phyloP scores from a whole-genome alignment of 2,329 filamentous ascomycete genomes.

The Thermothelomyces thermophilus region DNA sequence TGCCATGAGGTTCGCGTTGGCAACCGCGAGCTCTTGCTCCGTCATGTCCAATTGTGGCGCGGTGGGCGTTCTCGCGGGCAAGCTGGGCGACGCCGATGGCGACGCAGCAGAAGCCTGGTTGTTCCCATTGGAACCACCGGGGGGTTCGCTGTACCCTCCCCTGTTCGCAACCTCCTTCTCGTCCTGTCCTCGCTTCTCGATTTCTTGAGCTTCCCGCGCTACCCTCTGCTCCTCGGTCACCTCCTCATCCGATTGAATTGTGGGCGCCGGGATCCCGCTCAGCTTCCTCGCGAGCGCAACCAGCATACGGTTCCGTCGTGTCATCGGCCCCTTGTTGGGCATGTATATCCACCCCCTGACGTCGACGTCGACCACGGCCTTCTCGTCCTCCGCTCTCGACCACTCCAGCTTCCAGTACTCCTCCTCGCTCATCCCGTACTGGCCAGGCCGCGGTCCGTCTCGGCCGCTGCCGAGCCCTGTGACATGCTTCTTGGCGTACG shows the following conservation, averaged over 20 bases:
- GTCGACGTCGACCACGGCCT: slow-evolving; percentile 86
- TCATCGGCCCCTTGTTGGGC: slow-evolving; percentile 78
- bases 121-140: slow-evolving; percentile 39
- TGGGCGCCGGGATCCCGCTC: slow-evolving; percentile 74
- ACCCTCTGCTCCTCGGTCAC: slow-evolving; percentile 58
- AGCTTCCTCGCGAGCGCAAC: slow-evolving; percentile 81
- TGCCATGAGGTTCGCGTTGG: slow-evolving; percentile 83
- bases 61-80: slow-evolving; percentile 33
- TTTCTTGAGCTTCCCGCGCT: slow-evolving; percentile 66
- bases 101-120: slow-evolving; percentile 34
- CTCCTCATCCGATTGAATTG: slow-evolving; percentile 41
- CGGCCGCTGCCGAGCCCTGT: slow-evolving; percentile 52
- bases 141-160: slow-evolving; percentile 67
- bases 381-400: slow-evolving; percentile 72
- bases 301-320: slow-evolving; percentile 76
- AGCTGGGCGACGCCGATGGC: slow-evolving; percentile 38
- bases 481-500: slow-evolving; percentile 73
- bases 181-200: slow-evolving; percentile 63
- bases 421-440: slow-evolving; percentile 49
- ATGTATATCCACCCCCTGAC: slow-evolving; percentile 93
- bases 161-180: slow-evolving; percentile 65
- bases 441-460: slow-evolving; percentile 26
- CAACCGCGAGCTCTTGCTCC: slow-evolving; percentile 66
- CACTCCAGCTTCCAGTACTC: slow-evolving; percentile 75
- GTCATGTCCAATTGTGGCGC: slow-evolving; percentile 50